phyloP scores from a whole-genome alignment of 352 stramenopile genomes.

The Globisporangium acanthophoron region DNA sequence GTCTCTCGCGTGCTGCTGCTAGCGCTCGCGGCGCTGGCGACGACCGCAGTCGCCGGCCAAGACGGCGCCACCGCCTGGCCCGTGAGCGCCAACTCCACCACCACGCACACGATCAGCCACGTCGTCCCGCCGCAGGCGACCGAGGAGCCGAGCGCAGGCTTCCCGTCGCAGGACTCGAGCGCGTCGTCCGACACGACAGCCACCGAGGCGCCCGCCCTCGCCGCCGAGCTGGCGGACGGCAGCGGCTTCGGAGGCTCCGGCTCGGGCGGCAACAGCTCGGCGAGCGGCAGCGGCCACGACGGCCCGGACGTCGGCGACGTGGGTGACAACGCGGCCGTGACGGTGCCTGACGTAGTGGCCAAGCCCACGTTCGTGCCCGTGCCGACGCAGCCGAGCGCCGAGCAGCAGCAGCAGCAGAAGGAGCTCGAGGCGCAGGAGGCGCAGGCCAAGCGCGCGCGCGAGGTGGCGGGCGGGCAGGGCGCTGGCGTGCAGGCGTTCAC shows the following conservation, averaged over 20 bases:
- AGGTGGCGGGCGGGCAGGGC: conserved; percentile 19
- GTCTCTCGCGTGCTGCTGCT: background rate
- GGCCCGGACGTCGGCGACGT: conserved; percentile 31
- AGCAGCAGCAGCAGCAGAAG: conserved; percentile 14
- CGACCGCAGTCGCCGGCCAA: background rate
- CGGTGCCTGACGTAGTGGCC: conserved; percentile 8
- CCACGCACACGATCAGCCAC: background rate
- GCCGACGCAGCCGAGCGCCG: conserved; percentile 10
- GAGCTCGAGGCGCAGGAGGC: conserved; percentile 35
- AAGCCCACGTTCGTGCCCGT: conserved; percentile 10
- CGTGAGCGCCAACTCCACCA: background rate
- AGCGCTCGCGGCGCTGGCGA: background rate
- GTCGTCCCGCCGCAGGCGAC: background rate
- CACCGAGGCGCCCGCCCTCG: background rate
- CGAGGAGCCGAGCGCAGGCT: conserved; percentile 1
- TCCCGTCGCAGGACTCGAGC: conserved; percentile 2
- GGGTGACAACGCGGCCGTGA: conserved; percentile 14
- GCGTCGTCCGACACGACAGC: background rate
- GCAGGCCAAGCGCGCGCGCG: conserved; percentile 32
- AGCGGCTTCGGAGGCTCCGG: background rate
- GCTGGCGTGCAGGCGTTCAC: conserved; percentile 11
- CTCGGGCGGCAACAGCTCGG: conserved; percentile 7
- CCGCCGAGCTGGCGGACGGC: background rate
- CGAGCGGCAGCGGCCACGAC: conserved; percentile 7
- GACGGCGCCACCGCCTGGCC: background rate